Percentiles rank a stretch among this genome's conserved stretches.
Conservation (phyloP, 2,329 filamentous ascomycete genomes). For the Neocucurbitaria cava region DNA sequence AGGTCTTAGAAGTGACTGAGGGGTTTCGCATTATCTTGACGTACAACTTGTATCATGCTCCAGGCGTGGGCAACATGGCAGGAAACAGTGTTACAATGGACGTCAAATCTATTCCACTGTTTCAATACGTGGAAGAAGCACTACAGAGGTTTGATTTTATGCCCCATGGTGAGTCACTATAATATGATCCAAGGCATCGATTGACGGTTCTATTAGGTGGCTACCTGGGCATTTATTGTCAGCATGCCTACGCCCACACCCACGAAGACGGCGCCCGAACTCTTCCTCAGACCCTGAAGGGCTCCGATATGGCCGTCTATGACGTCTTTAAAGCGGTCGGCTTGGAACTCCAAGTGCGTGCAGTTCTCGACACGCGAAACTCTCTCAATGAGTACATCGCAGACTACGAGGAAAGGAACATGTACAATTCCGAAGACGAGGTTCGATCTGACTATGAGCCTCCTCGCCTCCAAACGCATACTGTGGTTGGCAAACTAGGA, state of each 20-base stretch:
- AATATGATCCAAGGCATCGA: background rate
- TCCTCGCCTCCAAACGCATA: background rate
- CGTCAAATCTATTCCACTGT: slow-evolving; percentile 46
- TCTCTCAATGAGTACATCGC: background rate
- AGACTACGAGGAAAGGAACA: background rate
- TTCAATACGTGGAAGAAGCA: slow-evolving; percentile 39
- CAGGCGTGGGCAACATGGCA: slow-evolving; percentile 35
- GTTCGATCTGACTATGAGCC: background rate
- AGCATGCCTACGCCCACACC: slow-evolving; percentile 57
- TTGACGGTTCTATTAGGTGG: slow-evolving; percentile 45
- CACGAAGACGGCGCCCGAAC: slow-evolving; percentile 21
- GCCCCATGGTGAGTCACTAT: slow-evolving; percentile 35
- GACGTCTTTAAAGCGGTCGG: slow-evolving; percentile 43
- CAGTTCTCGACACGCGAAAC: slow-evolving; percentile 26
- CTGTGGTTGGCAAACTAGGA: background rate
- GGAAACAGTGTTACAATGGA: slow-evolving; percentile 34
- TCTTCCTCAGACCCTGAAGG: slow-evolving; percentile 54
- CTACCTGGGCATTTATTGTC: slow-evolving; percentile 54
- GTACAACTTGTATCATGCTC: slow-evolving; percentile 59
- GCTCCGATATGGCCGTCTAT: slow-evolving; percentile 56
- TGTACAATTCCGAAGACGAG: background rate
- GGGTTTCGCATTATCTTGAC: slow-evolving; percentile 63
- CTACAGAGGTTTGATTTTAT: slow-evolving; percentile 48
- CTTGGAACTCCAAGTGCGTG: slow-evolving; percentile 37
- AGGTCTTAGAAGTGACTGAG: slow-evolving; percentile 57